Conservation (phyloP, 805 yeast genomes). For the Sungouiozyma intestinalis region DNA sequence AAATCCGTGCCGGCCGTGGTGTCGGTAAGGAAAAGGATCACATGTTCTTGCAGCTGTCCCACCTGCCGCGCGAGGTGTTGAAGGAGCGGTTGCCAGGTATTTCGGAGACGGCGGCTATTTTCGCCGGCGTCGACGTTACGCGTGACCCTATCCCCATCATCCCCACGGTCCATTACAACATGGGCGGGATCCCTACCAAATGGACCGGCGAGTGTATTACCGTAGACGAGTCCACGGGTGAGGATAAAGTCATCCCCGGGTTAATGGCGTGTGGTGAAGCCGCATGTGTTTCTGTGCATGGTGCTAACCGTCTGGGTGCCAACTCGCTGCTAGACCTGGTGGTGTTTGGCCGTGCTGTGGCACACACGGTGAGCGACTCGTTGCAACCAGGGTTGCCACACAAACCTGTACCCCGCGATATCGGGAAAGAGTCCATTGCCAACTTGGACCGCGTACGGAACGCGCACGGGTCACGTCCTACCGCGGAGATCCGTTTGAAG, state of each 20-base stretch:
- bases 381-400: conserved; percentile 85
- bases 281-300: conserved; percentile 98
- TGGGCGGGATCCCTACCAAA: conserved; percentile 99
- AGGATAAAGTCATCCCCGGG: conserved; percentile 88
- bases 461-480: conserved; percentile 70
- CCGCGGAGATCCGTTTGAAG: conserved; percentile 79
- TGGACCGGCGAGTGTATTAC: conserved; percentile 93
- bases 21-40: conserved; percentile 95
- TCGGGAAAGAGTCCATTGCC: conserved; percentile 83
- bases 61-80: conserved; percentile 82
- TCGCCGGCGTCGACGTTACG: conserved; percentile 98
- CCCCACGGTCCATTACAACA: conserved; percentile 97
- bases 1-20: conserved; percentile 98
- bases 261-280: conserved; percentile 97
- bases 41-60: conserved; percentile 87
- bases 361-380: conserved; percentile 79
- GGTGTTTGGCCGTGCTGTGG: conserved; percentile 97
- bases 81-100: conserved; percentile 98
- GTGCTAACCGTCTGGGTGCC: conserved; percentile 99
- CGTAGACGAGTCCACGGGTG: conserved; percentile 66
- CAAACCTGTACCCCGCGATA: conserved; percentile 68
- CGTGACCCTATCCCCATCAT: conserved; percentile 98
- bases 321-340: conserved; percentile 93
- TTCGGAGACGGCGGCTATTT: conserved; percentile 95
- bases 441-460: conserved; percentile 83